Evolutionary conservation across 1,284 basidiomycete species (phyloP), one percentile per base, ranked within the genome.

Genomic region (Cutaneotrichosporon mucoides): DNA sequence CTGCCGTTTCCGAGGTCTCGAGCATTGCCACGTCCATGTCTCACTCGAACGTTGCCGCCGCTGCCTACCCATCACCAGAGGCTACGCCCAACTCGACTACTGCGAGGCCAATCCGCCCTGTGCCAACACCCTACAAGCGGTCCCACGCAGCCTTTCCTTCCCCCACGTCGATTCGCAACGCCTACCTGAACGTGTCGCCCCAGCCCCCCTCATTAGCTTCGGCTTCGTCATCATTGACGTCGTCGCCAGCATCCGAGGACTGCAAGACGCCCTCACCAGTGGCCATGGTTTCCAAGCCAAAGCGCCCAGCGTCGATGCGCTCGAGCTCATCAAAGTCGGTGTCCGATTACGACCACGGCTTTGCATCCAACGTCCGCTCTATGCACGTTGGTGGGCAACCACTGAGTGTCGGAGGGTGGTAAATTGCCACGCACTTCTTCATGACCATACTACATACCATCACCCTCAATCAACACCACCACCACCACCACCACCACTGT

Each of bases 261-360:
- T 77, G 75, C 67, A 75, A 75, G 63, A 77, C 75, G 6, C 75
- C 75, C 7, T 73, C 72, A 10, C 75, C 75, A 5, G 67, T 77
- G 35, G 68, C 73, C 8, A 56, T 73, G 15, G 67, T 50, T 13
- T 33, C 45, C 37, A 57, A 60, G 54, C 53, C 53, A 35, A 60
- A 63, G 57, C 61, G 61, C 24, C 50, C 57, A 24, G 13, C 53
- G 10, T 36, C 53, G 37, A 51, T 51, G 53, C 53, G 43, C 43
- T 36, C 52, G 42, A 49, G 47, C 57, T 33, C 47, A 49, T 35
- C 50, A 52, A 54, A 60, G 42, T 51, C 52, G 35, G 57, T 57
- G n/a, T 56, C 51, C 47, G 62, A 63, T 41, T 53, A 57, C 13
- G 56, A 61, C n/a, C 56, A 55, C 43, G 53, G 56, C 43, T 62